Evolutionary conservation across 75 land plant species (phyloP), one percentile per base, ranked within the genome.

Genomic region (Isoetes taiwanensis): DNA sequence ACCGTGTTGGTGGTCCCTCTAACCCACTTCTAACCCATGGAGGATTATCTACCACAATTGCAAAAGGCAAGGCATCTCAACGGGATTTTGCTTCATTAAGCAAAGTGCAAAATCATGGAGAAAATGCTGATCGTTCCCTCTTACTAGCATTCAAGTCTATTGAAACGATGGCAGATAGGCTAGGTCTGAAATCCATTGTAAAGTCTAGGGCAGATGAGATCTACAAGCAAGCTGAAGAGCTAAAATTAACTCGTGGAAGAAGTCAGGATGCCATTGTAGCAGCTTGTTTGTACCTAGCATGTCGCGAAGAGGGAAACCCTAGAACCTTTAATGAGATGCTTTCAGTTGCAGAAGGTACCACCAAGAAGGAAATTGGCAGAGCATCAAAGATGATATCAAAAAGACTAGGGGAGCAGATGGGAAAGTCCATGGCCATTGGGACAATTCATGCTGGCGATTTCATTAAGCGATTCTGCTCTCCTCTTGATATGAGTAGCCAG

Each of bases 11-110:
- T 0, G 75, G 75, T 11, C 75, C 75, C 3, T 69, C 74, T 0
- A 72, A 70, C 11, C 75, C 74, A 12, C 61, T 70, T 1, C 75
- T 72, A 34, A 69, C 75, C n/a, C 73, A 72, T 25, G 75, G 75
- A 11, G 75, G 75, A 30, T 66, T 72, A 3, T 69, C 67, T 8
- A 72, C 75, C 28, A 62, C 66, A 30, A 70, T 72, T 1, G 61
- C 75, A 34, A 72, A 54, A 60, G 62, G 71, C 42, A 66, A 65
- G 10, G 94, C 87, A 2, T 43, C 74, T 9, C 68, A 71, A 10
- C 73, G 73, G 26, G 74, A 54, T 41, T 72, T 69, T 28, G 32
- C 75, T 9, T 66, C 82, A 19, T 40, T 70, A 20, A 66, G 67
- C 23, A 54, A 54, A 4, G 68, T 48, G 74, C 75, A 70, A 53